Conservation (phyloP, 2,329 filamentous ascomycete genomes). For the Lecanoromycetidae sp. region DNA sequence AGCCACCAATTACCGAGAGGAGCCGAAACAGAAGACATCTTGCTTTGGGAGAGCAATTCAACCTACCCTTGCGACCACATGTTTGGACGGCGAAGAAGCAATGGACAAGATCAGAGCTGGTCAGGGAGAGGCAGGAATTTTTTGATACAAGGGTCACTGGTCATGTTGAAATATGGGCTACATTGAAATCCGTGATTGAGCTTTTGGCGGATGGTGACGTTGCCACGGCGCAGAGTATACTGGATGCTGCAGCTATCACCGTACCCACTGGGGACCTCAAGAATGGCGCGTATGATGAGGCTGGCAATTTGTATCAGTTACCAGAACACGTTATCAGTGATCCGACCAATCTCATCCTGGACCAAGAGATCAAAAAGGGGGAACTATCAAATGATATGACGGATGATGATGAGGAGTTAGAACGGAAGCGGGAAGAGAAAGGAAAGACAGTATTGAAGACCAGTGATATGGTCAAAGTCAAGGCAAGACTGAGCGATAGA, state of each 20-base stretch:
- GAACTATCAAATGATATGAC: slow-evolving; percentile 18
- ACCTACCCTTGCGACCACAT: slow-evolving; percentile 54
- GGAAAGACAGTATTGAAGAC: slow-evolving; percentile 45
- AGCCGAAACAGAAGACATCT: slow-evolving; percentile 8
- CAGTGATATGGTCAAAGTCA: slow-evolving; percentile 45
- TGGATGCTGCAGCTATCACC: slow-evolving; percentile 66
- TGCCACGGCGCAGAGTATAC: slow-evolving; percentile 63
- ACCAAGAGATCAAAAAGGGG: slow-evolving; percentile 23
- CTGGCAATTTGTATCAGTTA: slow-evolving; percentile 58
- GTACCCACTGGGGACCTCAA: slow-evolving; percentile 60
- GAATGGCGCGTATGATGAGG: slow-evolving; percentile 59
- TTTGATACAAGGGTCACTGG: slow-evolving; percentile 83
- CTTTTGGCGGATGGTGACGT: slow-evolving; percentile 53
- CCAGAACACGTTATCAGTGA: slow-evolving; percentile 58
- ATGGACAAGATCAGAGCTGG: slow-evolving; percentile 60
- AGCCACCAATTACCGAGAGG: slow-evolving; percentile 5
- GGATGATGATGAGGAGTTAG: slow-evolving; percentile 20
- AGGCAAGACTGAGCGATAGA: slow-evolving; percentile 54
- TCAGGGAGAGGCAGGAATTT: slow-evolving; percentile 65
- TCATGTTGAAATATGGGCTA: slow-evolving; percentile 65
- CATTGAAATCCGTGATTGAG: slow-evolving; percentile 55
- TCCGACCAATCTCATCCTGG: slow-evolving; percentile 43
- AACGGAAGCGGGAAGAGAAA: slow-evolving; percentile 43
- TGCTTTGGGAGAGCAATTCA: slow-evolving; percentile 51
- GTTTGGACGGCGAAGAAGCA: slow-evolving; percentile 52